phyloP scores from a whole-genome alignment of 1,284 basidiomycete species.

The Volvariella volvacea region DNA sequence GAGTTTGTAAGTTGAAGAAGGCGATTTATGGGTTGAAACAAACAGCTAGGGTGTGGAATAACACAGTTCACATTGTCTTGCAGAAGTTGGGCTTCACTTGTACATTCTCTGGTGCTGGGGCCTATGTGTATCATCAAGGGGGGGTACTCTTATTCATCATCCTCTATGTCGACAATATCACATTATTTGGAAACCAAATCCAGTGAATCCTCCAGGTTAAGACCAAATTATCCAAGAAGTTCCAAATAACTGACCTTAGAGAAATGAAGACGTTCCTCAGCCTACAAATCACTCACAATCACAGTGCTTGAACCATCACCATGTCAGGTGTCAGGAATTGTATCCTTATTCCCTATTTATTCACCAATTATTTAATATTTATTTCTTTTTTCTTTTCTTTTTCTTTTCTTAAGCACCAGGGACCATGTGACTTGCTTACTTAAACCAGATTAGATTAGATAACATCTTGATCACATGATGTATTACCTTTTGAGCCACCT shows the following conservation, averaged over 20 bases:
- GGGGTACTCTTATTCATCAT: slow-evolving; percentile 6
- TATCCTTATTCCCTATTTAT: no score
- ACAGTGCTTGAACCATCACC: slow-evolving; percentile 6
- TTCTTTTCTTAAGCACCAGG: no score
- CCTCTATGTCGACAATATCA: slow-evolving; percentile 13
- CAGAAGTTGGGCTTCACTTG: neutral
- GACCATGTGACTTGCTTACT: no score
- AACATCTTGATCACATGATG: no score
- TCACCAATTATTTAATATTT: no score
- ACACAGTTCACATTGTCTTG: slow-evolving; percentile 8
- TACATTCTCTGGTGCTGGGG: neutral
- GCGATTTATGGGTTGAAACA: slow-evolving; percentile 19
- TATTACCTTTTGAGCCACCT: no score
- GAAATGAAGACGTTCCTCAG: slow-evolving; percentile 11
- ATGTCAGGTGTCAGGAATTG: no score
- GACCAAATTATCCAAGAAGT: neutral
- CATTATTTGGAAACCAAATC: slow-evolving; percentile 1
- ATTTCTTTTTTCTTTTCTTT: no score
- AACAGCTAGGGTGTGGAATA: slow-evolving; percentile 15
- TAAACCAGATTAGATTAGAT: no score
- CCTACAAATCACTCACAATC: slow-evolving; percentile 10
- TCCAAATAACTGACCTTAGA: slow-evolving; percentile 14
- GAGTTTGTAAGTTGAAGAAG: slow-evolving; percentile 8
- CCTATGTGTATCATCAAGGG: slow-evolving; percentile 1
- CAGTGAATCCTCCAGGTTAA: neutral